Conservation (phyloP, 1,284 basidiomycete genomes). For the Trametes pubescens region DNA sequence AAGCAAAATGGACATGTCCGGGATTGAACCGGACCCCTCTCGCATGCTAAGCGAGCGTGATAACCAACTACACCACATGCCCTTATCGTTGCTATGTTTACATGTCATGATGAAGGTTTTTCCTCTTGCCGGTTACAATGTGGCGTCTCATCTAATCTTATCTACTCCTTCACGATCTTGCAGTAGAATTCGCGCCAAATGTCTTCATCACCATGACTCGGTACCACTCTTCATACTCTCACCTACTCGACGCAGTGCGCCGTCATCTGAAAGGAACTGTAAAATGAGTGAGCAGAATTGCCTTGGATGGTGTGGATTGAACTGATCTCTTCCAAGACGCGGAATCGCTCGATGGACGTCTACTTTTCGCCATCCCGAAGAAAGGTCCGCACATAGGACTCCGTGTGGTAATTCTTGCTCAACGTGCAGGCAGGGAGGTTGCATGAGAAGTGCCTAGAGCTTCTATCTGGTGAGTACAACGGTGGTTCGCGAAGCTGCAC, state of each 20-base stretch:
- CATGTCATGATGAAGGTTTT: too few relatives aligned
- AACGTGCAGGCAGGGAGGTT: constrained; percentile 69
- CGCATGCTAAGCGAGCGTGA: constrained; percentile 28
- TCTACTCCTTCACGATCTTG: constrained; percentile 1
- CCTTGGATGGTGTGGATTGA: not conserved
- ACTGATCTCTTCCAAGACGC: constrained; percentile 37
- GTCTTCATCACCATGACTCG: constrained; percentile 9
- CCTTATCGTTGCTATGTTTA: not conserved
- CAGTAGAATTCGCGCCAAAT: not conserved
- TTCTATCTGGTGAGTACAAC: constrained; percentile 75
- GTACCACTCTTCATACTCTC: not conserved
- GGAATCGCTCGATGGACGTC: constrained; percentile 69
- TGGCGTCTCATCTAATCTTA: constrained; percentile 10
- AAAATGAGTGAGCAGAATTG: constrained; percentile 27
- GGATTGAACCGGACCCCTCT: constrained; percentile 28
- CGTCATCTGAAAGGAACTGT: not conserved
- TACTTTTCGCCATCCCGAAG: constrained; percentile 97
- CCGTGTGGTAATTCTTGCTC: not conserved
- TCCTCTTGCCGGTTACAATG: too few relatives aligned
- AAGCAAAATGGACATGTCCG: constrained; percentile 21
- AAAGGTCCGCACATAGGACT: constrained; percentile 70
- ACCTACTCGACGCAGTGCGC: not conserved
- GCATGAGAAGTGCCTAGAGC: constrained; percentile 90
- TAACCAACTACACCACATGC: constrained; percentile 29
- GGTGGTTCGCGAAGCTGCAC: not conserved